Evolutionary conservation across 768 basidiomycete species (phyloP).

Genomic region (Bullera alba): DNA sequence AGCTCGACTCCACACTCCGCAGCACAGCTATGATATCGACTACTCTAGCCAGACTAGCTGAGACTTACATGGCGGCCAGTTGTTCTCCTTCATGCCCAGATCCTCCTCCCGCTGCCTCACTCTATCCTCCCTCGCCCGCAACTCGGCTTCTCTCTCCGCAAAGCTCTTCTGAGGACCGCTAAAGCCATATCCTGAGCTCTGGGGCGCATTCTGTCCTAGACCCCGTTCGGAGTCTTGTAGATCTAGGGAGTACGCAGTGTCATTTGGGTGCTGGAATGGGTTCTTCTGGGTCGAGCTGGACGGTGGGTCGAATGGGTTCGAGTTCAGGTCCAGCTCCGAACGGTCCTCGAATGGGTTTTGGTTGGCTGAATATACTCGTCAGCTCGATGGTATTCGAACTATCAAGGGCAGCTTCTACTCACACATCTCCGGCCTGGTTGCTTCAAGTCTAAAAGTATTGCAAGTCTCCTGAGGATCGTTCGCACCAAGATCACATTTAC

Average conservation of each 20-base stretch:
- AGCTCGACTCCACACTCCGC: background rate
- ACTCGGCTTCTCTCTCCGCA: slow-evolving; percentile 7
- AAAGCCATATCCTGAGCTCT: slow-evolving; percentile 7
- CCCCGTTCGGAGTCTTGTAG: slow-evolving; percentile 24
- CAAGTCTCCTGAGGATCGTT: too few species aligned
- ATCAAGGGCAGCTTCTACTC: too few species aligned
- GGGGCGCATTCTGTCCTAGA: background rate
- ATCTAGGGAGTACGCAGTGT: slow-evolving; percentile 37
- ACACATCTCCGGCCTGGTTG: too few species aligned
- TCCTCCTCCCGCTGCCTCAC: slow-evolving; percentile 73
- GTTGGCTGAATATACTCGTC: too few species aligned
- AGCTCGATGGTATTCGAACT: too few species aligned
- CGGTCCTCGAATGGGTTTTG: slow-evolving; percentile 22
- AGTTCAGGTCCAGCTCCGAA: slow-evolving; percentile 23
- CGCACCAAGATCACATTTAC: too few species aligned
- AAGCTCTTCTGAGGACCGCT: background rate
- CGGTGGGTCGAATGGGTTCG: slow-evolving; percentile 38
- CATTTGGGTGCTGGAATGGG: slow-evolving; percentile 34
- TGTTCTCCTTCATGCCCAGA: slow-evolving; percentile 63
- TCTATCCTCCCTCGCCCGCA: slow-evolving; percentile 52
- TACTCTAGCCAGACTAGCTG: background rate
- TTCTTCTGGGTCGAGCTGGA: slow-evolving; percentile 18
- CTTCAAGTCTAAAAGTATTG: too few species aligned
- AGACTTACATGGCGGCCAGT: slow-evolving; percentile 82
- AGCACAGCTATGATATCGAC: background rate